Conservation (phyloP, 1,284 basidiomycete genomes). For the Violaceomyces palustris region DNA sequence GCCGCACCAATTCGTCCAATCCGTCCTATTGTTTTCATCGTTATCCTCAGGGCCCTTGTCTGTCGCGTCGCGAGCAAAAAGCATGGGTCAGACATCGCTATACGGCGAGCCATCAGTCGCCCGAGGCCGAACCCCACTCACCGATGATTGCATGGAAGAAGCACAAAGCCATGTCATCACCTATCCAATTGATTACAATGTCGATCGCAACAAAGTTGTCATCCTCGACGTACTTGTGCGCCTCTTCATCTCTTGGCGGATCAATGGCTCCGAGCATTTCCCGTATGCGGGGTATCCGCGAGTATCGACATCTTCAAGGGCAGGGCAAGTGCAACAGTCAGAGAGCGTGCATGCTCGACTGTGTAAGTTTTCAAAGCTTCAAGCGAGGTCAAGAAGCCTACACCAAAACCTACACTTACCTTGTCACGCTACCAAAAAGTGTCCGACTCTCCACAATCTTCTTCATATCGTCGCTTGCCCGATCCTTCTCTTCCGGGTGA, state of each 20-base stretch:
- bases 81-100: background rate
- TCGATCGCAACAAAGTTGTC: constrained; percentile 80
- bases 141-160: constrained; percentile 82
- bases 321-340: no score
- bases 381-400: background rate
- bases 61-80: no score
- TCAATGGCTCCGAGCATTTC: constrained; percentile 54
- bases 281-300: constrained; percentile 55
- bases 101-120: background rate
- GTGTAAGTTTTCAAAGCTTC: background rate
- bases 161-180: constrained; percentile 81
- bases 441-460: constrained; percentile 73
- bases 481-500: constrained; percentile 73
- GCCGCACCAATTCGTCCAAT: constrained; percentile 93
- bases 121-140: no score
- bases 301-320: constrained; percentile 58
- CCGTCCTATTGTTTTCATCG: constrained; percentile 68
- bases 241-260: constrained; percentile 57
- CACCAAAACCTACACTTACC: constrained; percentile 63
- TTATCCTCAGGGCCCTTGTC: constrained; percentile 68
- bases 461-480: constrained; percentile 61
- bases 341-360: background rate
- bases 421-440: constrained; percentile 83
- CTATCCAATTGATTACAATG: constrained; percentile 90
- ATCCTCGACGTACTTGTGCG: constrained; percentile 68